Conservation (phyloP, 2,329 filamentous ascomycete genomes). For the Cadophora sp. region DNA sequence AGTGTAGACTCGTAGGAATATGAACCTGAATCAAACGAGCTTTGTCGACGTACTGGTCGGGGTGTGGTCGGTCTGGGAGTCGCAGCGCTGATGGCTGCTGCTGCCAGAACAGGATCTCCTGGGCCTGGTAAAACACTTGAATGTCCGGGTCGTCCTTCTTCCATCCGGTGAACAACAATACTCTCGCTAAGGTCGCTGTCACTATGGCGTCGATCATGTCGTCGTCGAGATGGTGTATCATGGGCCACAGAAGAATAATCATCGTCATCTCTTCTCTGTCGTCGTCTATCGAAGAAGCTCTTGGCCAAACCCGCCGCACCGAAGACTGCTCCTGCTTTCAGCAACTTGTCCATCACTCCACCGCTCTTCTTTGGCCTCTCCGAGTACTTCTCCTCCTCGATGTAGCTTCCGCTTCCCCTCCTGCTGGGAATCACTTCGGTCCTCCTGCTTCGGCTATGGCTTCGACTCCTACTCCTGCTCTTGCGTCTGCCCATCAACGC, state of each 20-base stretch:
- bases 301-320: slow-evolving; percentile 69
- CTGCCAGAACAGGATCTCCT: slow-evolving; percentile 52
- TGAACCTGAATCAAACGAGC: slow-evolving; percentile 54
- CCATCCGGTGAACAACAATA: slow-evolving; percentile 34
- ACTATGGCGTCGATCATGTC: slow-evolving; percentile 47
- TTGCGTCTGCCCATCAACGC: slow-evolving; percentile 53
- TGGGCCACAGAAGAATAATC: slow-evolving; percentile 69
- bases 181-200: slow-evolving; percentile 56
- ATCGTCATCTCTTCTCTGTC: slow-evolving; percentile 54
- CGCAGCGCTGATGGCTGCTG: slow-evolving; percentile 56
- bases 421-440: slow-evolving; percentile 58
- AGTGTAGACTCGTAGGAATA: slow-evolving; percentile 58
- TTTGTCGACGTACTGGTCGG: slow-evolving; percentile 52
- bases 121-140: slow-evolving; percentile 54
- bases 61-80: slow-evolving; percentile 48
- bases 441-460: slow-evolving; percentile 31
- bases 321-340: slow-evolving; percentile 65
- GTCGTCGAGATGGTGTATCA: slow-evolving; percentile 62
- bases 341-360: slow-evolving; percentile 66
- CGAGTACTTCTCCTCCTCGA: slow-evolving; percentile 67
- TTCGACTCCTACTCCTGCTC: slow-evolving; percentile 43
- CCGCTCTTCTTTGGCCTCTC: slow-evolving; percentile 51
- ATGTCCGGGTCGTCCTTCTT: slow-evolving; percentile 47
- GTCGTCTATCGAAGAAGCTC: slow-evolving; percentile 61
- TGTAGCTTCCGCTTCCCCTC: slow-evolving; percentile 62